Evolutionary conservation across 192 early-diverging fungal species (phyloP), one percentile per base, ranked within the genome.

Genomic region (Ramicandelaber brevisporus): DNA sequence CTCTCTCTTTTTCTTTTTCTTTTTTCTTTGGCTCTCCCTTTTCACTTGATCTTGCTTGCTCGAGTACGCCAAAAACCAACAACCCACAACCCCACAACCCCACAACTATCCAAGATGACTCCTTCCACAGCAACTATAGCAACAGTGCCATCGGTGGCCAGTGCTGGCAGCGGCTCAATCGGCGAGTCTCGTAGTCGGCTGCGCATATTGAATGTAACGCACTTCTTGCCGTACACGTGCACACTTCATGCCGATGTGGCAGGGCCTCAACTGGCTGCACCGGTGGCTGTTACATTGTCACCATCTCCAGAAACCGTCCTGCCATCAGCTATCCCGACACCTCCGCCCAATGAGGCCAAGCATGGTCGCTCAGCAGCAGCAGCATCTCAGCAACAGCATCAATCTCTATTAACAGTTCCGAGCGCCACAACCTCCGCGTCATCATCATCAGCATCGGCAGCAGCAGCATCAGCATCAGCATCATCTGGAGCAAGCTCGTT

Each of bases 191-290:
- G 33, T 24, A 28, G 16, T 33, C 38, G 40, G 35, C 29, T 31
- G 31, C 44, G 51, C 34, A 47, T 59, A 29, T 45, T 59, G 27
- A 44, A 51, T 1, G 57, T 39, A 14, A 51, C 48, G 7, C 57
- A 59, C 48, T 59, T 51, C 30, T 26, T 59, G 30, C 57, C 57
- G 22, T 44, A 53, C 38, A 9, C 37, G 14, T 47, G 52, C 3
- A 19, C 37, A 6, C 43, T 58, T 6, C 38, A 38, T n/a, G 41
- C 44, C 27, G 33, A 41, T 16, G 49, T 46, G 6, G 46, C 52
- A 2, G 18, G 14, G 10, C 11, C 8, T 25, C 11, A 11, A n/a
- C n/a, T 25, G 24, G 24, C 24, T 25, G 11, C 8, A 25, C 8
- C 11, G 8, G 24, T 9, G 24, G 11, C 8, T 8, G 24, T 25